Base-by-base conservation (phyloP, 108 stramenopile species). In the Pseudonitzschia pungens region DNA sequence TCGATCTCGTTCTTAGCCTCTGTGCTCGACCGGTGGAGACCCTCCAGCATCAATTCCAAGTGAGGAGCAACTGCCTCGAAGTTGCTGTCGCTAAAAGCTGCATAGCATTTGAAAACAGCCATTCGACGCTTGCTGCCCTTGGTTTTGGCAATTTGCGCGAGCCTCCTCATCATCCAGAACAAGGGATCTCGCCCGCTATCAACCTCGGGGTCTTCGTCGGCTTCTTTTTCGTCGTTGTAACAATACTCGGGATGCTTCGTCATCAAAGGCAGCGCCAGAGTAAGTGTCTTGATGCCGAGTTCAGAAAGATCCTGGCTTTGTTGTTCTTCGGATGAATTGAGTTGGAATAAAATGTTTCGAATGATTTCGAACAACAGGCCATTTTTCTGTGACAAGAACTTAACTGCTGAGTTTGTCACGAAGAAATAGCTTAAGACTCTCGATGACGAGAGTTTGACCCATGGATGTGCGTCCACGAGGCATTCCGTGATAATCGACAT, bases 101-200 rank as follows among this genome's bases (percentile, higher is more conserved):
- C 94, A 80, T 87, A 95, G 56, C 90, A 90, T 68, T 93, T 92
- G 82, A 87, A 95, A 0, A 95, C 71, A 0, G 87, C 80, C 76
- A 88, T 80, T 20, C 94, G 83, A 0, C 92, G 87, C 53, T 79
- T 78, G 27, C 54, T 71, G 33, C 91, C 90, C 75, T 83, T 86
- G 32, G 75, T 80, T 70, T 92, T 95, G 40, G 92, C 91, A 60
- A 91, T 92, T 50, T 90, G 79, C 1, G 91, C 90, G 50, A 95
- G 69, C 26, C 94, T 81, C 20, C 80, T 83, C 75, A 95, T 69
- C 7, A 92, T 59, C 92, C 90, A 91, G 6, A 43, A 57, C 18
- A 87, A 80, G 2, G 91, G 90, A 78, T 92, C 58, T 40, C 71
- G 26, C 32, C 68, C 62, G 28, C 58, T 43, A 11, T 79, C 70